Evolutionary conservation across 2,329 filamentous ascomycete species (phyloP), one percentile per base, ranked within the genome.

Genomic region (Fusarium denticulatum): DNA sequence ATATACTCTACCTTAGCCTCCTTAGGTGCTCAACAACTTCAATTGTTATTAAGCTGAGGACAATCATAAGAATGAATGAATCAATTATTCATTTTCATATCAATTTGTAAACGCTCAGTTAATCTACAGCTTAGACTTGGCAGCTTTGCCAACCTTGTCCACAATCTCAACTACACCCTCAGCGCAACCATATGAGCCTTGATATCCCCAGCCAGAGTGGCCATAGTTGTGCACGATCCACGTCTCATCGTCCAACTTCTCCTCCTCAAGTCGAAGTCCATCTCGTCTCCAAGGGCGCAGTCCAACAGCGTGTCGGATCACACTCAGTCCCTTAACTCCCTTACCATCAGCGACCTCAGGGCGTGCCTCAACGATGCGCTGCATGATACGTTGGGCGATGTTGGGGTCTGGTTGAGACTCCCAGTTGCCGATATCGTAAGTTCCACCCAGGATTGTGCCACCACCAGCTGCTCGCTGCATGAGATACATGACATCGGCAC

Each of bases 361-460:
- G 77, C 90, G 89, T 36, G 90, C 81, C 37, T 89, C 88, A 11
- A 94, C 85, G 28, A 88, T 87, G n/a, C 95, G 88, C 82, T 91
- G 91, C 93, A 97, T 96, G 80, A 97, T 97, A 18, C 95, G 88
- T 60, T 88, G 83, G 1, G 95, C 94, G n/a, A 94, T 86, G 79
- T 93, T 94, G 0, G 92, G 91, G 77, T 97, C 95, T 2, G 92
- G 91, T 73, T 92, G 88, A 42, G 90, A 88, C 75, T 96, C 93
- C 94, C 94, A 97, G 78, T 91, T 92, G 34, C 91, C 88, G 76
- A 92, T 89, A 80, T 95, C 91, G 77, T 97, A 93, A 52, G 92
- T 96, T 6, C 95, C 95, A n/a, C 95, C 95, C 6, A 97, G 85
- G 46, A 97, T 87, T 0, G 94, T 96, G 16, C 95, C 95, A 26